phyloP scores from a whole-genome alignment of 768 basidiomycete species.

The Hydnomerulius pinastri region DNA sequence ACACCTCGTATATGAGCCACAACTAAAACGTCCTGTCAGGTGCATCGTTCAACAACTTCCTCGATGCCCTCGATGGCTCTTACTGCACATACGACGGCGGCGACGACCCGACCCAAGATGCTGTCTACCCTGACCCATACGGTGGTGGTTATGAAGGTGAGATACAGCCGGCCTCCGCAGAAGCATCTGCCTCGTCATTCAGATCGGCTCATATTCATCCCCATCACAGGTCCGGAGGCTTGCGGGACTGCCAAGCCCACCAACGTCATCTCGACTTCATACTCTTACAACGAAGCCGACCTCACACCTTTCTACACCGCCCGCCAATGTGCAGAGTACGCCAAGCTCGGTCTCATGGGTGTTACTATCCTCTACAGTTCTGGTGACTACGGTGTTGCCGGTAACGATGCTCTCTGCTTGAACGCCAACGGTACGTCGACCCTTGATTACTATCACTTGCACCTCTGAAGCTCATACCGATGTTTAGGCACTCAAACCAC shows the following conservation, averaged over 20 bases:
- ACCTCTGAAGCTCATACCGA: too few species aligned
- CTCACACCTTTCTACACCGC: constrained; percentile 36
- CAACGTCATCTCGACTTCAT: constrained; percentile 44
- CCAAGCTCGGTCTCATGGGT: constrained; percentile 45
- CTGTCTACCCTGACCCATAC: constrained; percentile 25
- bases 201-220: not conserved
- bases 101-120: constrained; percentile 30
- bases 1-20: not conserved
- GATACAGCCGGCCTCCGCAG: not conserved
- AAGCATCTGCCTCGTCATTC: not conserved
- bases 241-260: constrained; percentile 39
- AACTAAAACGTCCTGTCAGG: constrained; percentile 2
- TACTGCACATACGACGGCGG: constrained; percentile 37
- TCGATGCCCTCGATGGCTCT: constrained; percentile 30
- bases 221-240: constrained; percentile 27
- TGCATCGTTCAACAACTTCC: constrained; percentile 33
- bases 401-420: not conserved
- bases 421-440: constrained; percentile 4
- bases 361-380: constrained; percentile 10
- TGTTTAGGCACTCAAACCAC: not conserved
- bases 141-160: constrained; percentile 24
- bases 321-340: constrained; percentile 49
- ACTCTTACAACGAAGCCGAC: constrained; percentile 38
- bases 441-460: too few species aligned
- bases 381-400: not conserved